phyloP scores from a whole-genome alignment of 2,329 filamentous ascomycete species.

The Aureobasidium sp. region DNA sequence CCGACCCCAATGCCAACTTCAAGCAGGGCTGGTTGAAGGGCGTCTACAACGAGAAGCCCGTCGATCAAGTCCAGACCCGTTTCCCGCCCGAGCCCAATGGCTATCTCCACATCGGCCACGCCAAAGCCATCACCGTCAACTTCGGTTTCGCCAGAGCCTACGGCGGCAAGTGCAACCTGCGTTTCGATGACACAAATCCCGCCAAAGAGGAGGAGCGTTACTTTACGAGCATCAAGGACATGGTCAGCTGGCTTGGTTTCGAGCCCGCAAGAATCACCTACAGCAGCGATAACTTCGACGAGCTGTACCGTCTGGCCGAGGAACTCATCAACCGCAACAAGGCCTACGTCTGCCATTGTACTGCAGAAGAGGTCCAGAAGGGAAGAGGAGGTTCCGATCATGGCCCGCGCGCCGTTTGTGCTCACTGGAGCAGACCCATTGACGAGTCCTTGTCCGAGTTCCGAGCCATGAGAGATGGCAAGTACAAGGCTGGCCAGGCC shows the following conservation, averaged over 20 bases:
- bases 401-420: slow-evolving; percentile 68
- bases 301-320: slow-evolving; percentile 81
- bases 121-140: slow-evolving; percentile 92
- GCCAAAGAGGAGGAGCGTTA: slow-evolving; percentile 87
- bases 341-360: slow-evolving; percentile 81
- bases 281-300: slow-evolving; percentile 84
- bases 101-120: slow-evolving; percentile 87
- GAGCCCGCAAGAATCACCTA: slow-evolving; percentile 73
- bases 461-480: slow-evolving; percentile 81
- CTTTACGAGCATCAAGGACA: slow-evolving; percentile 82
- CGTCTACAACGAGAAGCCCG: slow-evolving; percentile 45
- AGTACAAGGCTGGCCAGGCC: slow-evolving; percentile 78
- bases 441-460: slow-evolving; percentile 79
- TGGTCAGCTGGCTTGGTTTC: slow-evolving; percentile 81
- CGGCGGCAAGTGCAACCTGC: slow-evolving; percentile 66
- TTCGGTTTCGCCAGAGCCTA: slow-evolving; percentile 88
- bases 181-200: slow-evolving; percentile 94
- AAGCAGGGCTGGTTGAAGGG: slow-evolving; percentile 44
- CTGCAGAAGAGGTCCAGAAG: slow-evolving; percentile 73
- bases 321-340: slow-evolving; percentile 65
- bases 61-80: slow-evolving; percentile 40
- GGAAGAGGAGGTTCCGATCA: slow-evolving; percentile 73
- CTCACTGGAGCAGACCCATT: slow-evolving; percentile 65
- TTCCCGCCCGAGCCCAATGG: slow-evolving; percentile 69
- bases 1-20: slow-evolving; percentile 39